Evolutionary conservation across 2,329 filamentous ascomycete species (phyloP).

Genomic region (Xylaria sp.): DNA sequence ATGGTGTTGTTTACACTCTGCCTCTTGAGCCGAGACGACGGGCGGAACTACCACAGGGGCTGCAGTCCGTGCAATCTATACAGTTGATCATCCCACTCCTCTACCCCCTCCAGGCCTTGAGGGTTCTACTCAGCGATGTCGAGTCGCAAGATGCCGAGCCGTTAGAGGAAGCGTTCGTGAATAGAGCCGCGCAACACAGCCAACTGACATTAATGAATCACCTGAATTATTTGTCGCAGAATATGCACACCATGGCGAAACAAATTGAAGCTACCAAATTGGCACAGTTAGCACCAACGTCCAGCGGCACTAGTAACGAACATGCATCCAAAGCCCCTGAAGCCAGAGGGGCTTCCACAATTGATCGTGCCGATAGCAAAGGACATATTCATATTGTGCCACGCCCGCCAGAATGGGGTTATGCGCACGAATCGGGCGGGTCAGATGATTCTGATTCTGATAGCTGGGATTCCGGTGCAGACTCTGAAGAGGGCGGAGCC

Average conservation of each 20-base stretch:
- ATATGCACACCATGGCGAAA: constrained; percentile 74
- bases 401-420: constrained; percentile 80
- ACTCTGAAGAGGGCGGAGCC: constrained; percentile 59
- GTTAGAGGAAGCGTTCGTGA: constrained; percentile 73
- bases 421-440: constrained; percentile 57
- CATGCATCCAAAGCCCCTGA: background rate
- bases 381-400: constrained; percentile 78
- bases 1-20: constrained; percentile 76
- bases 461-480: constrained; percentile 61
- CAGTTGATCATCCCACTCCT: constrained; percentile 75
- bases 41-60: constrained; percentile 67
- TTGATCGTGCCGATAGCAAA: constrained; percentile 57
- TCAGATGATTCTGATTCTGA: constrained; percentile 52
- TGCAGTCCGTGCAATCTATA: constrained; percentile 72
- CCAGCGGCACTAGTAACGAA: background rate
- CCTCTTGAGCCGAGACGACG: constrained; percentile 74
- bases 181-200: constrained; percentile 65
- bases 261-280: constrained; percentile 53
- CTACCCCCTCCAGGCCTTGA: constrained; percentile 77
- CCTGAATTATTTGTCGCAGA: constrained; percentile 78
- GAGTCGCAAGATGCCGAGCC: constrained; percentile 68
- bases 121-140: constrained; percentile 73
- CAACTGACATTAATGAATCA: constrained; percentile 76
- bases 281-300: constrained; percentile 34
- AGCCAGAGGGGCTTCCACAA: constrained; percentile 1